These are phyloP conservation scores for Pythium monospermum DNA, from an alignment of 352 stramenopile genomes.

Conservation along the genomic window DNA sequence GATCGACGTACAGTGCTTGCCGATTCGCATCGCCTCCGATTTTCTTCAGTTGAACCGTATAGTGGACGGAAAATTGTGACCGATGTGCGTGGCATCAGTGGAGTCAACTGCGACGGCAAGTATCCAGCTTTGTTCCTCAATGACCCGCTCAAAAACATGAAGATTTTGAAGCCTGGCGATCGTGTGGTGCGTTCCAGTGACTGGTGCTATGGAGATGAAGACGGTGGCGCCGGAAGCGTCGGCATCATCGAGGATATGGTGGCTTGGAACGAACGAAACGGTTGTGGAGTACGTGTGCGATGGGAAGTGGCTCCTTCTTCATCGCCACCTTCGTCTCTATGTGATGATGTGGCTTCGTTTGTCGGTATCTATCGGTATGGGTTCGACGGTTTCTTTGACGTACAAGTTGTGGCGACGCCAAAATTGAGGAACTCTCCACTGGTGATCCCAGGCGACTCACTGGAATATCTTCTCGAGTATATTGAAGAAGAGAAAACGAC, in stretches of 20 bases:
- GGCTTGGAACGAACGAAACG: constrained; percentile 38
- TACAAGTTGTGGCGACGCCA: constrained; percentile 27
- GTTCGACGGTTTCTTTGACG: constrained; percentile 52
- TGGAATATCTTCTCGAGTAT: constrained; percentile 34
- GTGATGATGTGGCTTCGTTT: not conserved
- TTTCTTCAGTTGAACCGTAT: not conserved
- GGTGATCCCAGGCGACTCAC: constrained; percentile 34
- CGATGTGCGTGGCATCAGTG: constrained; percentile 6
- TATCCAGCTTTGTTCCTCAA: constrained; percentile 35
- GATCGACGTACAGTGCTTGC: constrained; percentile 48
- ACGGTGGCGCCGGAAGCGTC: constrained; percentile 51
- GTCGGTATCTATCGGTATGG: constrained; percentile 58
- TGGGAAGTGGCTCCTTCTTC: too few species aligned
- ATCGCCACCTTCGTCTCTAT: not conserved
- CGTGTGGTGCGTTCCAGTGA: constrained; percentile 53
- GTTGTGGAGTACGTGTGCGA: constrained; percentile 49
- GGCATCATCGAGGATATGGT: constrained; percentile 54
- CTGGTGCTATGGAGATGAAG: constrained; percentile 73
- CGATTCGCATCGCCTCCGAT: constrained; percentile 14
- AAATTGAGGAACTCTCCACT: constrained; percentile 28
- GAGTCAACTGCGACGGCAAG: constrained; percentile 8
- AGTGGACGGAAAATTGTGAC: not conserved
- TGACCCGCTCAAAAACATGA: constrained; percentile 26
- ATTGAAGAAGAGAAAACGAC: not conserved
- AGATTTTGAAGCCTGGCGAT: constrained; percentile 37